phyloP scores from a whole-genome alignment of 176 grass and related monocot genomes.

The Oryza nivara region DNA sequence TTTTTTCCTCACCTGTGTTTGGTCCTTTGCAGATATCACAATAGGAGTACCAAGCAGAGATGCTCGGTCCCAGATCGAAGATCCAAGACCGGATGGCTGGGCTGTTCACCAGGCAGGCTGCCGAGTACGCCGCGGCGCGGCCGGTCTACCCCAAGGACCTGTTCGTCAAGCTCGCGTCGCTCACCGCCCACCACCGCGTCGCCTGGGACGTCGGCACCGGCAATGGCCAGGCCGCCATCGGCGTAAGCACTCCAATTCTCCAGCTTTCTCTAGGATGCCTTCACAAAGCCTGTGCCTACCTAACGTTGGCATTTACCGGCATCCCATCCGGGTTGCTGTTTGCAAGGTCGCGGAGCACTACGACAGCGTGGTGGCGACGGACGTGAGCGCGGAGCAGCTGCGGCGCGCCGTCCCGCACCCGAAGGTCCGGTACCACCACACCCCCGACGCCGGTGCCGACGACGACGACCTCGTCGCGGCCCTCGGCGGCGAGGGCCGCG shows the following conservation, averaged over 20 bases:
- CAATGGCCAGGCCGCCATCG: constrained; percentile 57
- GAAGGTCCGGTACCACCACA: constrained; percentile 52
- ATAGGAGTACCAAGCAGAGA: background rate
- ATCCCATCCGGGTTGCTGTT: background rate
- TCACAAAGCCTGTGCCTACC: background rate
- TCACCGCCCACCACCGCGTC: constrained; percentile 44
- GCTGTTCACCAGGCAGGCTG: constrained; percentile 38
- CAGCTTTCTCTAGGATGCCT: background rate
- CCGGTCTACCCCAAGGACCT: constrained; percentile 41
- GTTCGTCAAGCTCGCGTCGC: constrained; percentile 32
- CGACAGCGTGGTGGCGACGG: constrained; percentile 43
- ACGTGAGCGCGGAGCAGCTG: constrained; percentile 42
- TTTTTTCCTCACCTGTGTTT: background rate
- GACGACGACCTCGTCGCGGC: constrained; percentile 29
- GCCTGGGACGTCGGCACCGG: constrained; percentile 69
- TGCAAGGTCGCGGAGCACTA: constrained; percentile 56
- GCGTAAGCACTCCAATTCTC: constrained; percentile 29
- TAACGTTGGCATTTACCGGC: background rate
- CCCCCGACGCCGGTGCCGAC: background rate
- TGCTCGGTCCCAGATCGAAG: background rate
- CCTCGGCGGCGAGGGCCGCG: constrained; percentile 44
- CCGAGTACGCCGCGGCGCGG: constrained; percentile 12
- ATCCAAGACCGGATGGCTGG: background rate
- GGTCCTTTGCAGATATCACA: constrained; percentile 18
- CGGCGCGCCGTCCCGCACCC: constrained; percentile 32